A percentile compares a stretch with the other conserved stretches of the same genome.
Evolutionary conservation across 129 eudicot species (phyloP).

Genomic region (Heracleum sosnowskyi): DNA sequence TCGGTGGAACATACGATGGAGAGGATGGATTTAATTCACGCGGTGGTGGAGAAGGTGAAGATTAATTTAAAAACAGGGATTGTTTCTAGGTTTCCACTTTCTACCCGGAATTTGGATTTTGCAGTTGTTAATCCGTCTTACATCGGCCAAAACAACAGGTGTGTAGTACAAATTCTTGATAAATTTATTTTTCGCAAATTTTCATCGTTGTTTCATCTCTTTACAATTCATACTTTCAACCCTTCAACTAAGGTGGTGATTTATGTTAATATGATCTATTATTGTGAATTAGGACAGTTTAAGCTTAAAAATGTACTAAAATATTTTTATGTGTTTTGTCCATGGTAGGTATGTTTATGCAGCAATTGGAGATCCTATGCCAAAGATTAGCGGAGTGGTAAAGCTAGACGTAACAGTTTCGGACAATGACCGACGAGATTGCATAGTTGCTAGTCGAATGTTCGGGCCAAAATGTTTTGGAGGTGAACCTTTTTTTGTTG

Average conservation of each 20-base stretch:
- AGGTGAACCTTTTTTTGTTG: slow-evolving; percentile 43
- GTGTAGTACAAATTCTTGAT: neutral
- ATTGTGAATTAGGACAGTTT: too few species aligned
- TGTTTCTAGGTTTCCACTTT: slow-evolving; percentile 39
- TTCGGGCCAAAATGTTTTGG: slow-evolving; percentile 43
- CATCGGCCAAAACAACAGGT: slow-evolving; percentile 36
- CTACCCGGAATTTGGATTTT: slow-evolving; percentile 50
- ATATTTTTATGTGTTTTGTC: neutral
- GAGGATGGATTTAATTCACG: slow-evolving; percentile 46
- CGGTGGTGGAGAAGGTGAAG: slow-evolving; percentile 40
- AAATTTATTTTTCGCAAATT: neutral
- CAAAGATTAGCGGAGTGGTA: slow-evolving; percentile 33
- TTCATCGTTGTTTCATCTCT: too few species aligned
- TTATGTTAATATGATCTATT: too few species aligned
- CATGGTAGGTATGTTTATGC: slow-evolving; percentile 30
- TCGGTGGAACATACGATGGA: slow-evolving; percentile 52
- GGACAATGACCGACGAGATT: slow-evolving; percentile 8
- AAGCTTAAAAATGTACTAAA: too few species aligned
- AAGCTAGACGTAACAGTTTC: slow-evolving; percentile 30
- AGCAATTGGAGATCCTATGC: slow-evolving; percentile 26
- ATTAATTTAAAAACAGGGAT: slow-evolving; percentile 36
- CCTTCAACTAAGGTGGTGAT: too few species aligned
- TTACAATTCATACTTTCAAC: too few species aligned
- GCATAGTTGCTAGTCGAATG: slow-evolving; percentile 30
- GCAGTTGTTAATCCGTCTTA: slow-evolving; percentile 41